Conservation (phyloP, 805 yeast species). For the Nakazawaea ambrosiae region DNA sequence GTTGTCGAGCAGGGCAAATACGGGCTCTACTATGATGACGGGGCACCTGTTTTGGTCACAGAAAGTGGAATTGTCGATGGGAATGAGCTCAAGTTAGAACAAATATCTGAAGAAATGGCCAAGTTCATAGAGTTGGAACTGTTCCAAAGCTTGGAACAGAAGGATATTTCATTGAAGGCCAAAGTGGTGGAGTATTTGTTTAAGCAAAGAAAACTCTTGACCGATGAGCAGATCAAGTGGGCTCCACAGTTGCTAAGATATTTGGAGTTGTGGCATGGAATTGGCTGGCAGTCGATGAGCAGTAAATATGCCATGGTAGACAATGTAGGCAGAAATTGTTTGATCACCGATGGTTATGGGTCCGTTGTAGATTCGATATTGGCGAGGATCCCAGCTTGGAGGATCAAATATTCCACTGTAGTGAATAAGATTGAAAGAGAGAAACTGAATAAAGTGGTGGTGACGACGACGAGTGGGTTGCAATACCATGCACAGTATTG, state of each 20-base stretch:
- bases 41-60: constrained; percentile 19
- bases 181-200: constrained; percentile 38
- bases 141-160: constrained; percentile 37
- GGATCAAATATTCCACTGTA: constrained; percentile 32
- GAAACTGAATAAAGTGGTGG: constrained; percentile 16
- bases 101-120: constrained; percentile 49
- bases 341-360: constrained; percentile 55
- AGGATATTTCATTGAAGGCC: constrained; percentile 47
- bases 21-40: constrained; percentile 27
- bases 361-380: constrained; percentile 40
- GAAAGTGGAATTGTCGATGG: constrained; percentile 8
- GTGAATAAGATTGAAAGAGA: constrained; percentile 33
- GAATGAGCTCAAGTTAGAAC: constrained; percentile 21
- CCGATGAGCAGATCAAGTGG: constrained; percentile 41
- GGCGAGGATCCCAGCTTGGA: constrained; percentile 28
- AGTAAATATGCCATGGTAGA: constrained; percentile 63
- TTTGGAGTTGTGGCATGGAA: constrained; percentile 77
- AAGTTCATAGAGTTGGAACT: constrained; percentile 52
- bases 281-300: constrained; percentile 59
- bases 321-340: constrained; percentile 74
- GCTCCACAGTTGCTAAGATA: constrained; percentile 48
- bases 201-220: constrained; percentile 38
- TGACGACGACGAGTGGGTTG: constrained; percentile 27
- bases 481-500: constrained; percentile 42
- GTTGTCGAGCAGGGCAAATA: constrained; percentile 27